Evolutionary conservation across 2,329 filamentous ascomycete species (phyloP).

Genomic region (Colletotrichum orbiculare): DNA sequence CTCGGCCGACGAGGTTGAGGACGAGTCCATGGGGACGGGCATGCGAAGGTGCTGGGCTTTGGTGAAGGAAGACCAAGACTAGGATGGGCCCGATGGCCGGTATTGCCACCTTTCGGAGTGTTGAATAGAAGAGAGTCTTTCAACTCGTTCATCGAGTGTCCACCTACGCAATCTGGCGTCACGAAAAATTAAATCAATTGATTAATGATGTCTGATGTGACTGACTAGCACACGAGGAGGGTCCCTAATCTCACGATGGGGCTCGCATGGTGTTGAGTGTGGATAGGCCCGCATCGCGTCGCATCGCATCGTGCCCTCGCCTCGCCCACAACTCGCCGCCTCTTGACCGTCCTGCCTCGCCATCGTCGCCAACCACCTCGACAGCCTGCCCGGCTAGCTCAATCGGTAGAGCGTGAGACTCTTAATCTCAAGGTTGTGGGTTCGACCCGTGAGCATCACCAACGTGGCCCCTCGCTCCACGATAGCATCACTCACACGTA

Average conservation of each 20-base stretch:
- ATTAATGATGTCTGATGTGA: too few relatives aligned
- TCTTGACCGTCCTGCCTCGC: neutral
- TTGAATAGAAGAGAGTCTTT: too few relatives aligned
- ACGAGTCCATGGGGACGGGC: slow-evolving; percentile 67
- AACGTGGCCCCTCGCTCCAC: neutral
- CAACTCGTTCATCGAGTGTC: too few relatives aligned
- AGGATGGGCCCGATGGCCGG: neutral
- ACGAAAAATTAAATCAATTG: too few relatives aligned
- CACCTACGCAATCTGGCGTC: too few relatives aligned
- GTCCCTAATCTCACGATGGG: slow-evolving; percentile 13
- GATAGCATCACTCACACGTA: neutral
- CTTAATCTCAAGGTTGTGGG: slow-evolving; percentile 52
- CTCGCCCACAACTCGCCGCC: slow-evolving; percentile 11
- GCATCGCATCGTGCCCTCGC: slow-evolving; percentile 13
- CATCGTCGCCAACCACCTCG: neutral
- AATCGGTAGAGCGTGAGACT: slow-evolving; percentile 81
- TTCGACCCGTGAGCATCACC: slow-evolving; percentile 30
- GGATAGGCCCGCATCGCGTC: slow-evolving; percentile 2
- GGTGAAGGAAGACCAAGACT: slow-evolving; percentile 42
- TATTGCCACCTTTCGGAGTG: too few relatives aligned
- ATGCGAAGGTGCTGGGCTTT: slow-evolving; percentile 69
- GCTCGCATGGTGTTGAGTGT: slow-evolving; percentile 16
- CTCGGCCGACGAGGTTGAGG: slow-evolving; percentile 53
- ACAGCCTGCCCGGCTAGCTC: slow-evolving; percentile 66
- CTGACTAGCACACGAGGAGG: too few relatives aligned